Percentiles rank a stretch among this genome's conserved stretches.
These are phyloP conservation scores for Hanseniaspora jakobsenii DNA, from an alignment of 805 yeast species.

Conservation along the genomic window DNA sequence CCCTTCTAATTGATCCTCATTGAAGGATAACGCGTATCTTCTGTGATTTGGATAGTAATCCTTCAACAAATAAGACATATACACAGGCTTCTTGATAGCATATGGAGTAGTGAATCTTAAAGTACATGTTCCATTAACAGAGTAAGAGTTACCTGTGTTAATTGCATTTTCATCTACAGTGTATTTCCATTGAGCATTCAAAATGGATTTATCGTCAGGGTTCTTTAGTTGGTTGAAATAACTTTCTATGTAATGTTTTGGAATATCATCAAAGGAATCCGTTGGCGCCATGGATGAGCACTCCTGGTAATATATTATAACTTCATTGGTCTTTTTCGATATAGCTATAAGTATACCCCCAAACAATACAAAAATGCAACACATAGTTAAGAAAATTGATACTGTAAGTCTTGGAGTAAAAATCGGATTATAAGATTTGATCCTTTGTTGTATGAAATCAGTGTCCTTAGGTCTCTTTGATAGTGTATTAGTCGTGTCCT, in stretches of 20 bases:
- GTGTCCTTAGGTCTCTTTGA: slow-evolving; percentile 60
- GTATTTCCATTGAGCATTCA: slow-evolving; percentile 58
- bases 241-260: slow-evolving; percentile 41
- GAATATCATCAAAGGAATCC: slow-evolving; percentile 39
- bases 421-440: slow-evolving; percentile 59
- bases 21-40: slow-evolving; percentile 78
- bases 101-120: slow-evolving; percentile 62
- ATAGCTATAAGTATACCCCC: slow-evolving; percentile 76
- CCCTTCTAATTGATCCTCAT: slow-evolving; percentile 77
- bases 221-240: slow-evolving; percentile 37
- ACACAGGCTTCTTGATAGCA: slow-evolving; percentile 62
- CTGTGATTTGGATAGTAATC: slow-evolving; percentile 91
- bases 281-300: slow-evolving; percentile 47
- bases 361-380: slow-evolving; percentile 75
- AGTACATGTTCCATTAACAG: slow-evolving; percentile 49
- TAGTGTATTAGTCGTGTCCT: slow-evolving; percentile 32
- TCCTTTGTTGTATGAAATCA: slow-evolving; percentile 57
- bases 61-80: slow-evolving; percentile 68
- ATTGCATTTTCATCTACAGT: slow-evolving; percentile 24
- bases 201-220: slow-evolving; percentile 28
- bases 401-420: slow-evolving; percentile 81
- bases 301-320: slow-evolving; percentile 61
- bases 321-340: slow-evolving; percentile 55
- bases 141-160: slow-evolving; percentile 28
- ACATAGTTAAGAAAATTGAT: slow-evolving; percentile 62